Evolutionary conservation across 257 asterid genomes (phyloP), one percentile per base, ranked within the genome.

Genomic region (Salvia miltiorrhiza): DNA sequence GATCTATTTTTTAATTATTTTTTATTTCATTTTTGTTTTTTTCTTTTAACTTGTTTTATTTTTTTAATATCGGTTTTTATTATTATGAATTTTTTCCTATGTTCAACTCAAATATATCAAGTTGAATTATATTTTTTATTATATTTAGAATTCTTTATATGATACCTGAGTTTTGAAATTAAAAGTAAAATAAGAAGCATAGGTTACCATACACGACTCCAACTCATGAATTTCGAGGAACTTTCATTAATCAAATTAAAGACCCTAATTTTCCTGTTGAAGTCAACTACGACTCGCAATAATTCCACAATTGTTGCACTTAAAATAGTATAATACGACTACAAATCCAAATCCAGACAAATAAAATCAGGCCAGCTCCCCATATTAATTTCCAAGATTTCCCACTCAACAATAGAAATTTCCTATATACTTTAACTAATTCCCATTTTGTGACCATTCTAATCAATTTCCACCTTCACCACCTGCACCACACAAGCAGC

Each of bases 291-390:
- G 66, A 55, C 40, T n/a, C 5, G 7, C 14, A 55, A 14, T 35
- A 55, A 63, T 66, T 60, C 62, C 48, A 65, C 23, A 44, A 26
- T 57, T 4, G 21, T 37, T 64, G 65, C 77, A 66, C 63, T 57
- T 72, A 66, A 40, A 26, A n/a, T n/a, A n/a, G n/a, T 65, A 24
- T 62, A 49, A 45, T 49, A 14, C 9, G 47, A 75, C 41, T 17
- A 41, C 33, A 17, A 24, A 65, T n/a, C 74, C 60, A 41, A 41
- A 50, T 32, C 32, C 24, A 78, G 41, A 78, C 78, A 69, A 73
- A 61, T 9, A 70, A 65, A 75, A 59, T 35, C 77, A 75, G 39
- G 48, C 73, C 81, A 81, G 63, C 66, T 24, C 60, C 66, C 30
- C 21, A n/a, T n/a, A n/a, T 4, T 4, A 35, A 50, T 41, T 41